Conservation (phyloP, 495 filamentous ascomycete genomes). For the Penicillium ucsense region DNA sequence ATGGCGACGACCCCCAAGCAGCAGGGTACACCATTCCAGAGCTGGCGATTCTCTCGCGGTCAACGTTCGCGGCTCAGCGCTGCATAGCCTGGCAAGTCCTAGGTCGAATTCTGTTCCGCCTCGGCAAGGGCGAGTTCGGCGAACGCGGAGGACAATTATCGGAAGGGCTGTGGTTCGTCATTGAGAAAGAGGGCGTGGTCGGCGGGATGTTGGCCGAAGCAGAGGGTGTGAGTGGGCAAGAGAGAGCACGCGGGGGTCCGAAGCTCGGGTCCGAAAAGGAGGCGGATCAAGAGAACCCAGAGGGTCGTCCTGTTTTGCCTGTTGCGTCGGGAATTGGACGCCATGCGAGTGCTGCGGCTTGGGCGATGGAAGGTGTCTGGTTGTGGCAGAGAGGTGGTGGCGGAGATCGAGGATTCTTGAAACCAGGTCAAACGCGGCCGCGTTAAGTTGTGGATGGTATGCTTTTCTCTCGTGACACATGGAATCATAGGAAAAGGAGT, state of each 20-base stretch:
- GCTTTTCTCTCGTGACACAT: not conserved
- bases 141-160: conserved; percentile 45
- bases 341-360: conserved; percentile 59
- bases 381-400: conserved; percentile 75
- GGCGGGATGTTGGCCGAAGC: conserved; percentile 63
- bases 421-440: conserved; percentile 25
- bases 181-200: conserved; percentile 69
- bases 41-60: conserved; percentile 72
- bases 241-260: not conserved
- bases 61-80: conserved; percentile 71
- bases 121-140: conserved; percentile 75
- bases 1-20: conserved; percentile 84
- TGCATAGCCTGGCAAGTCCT: conserved; percentile 89
- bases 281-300: conserved; percentile 7
- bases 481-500: not conserved
- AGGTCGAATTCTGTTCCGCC: conserved; percentile 71
- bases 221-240: conserved; percentile 24
- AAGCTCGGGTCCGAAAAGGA: not conserved
- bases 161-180: conserved; percentile 61
- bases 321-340: conserved; percentile 28
- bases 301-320: conserved; percentile 1
- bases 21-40: conserved; percentile 92
- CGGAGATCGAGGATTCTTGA: conserved; percentile 35
- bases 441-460: conserved; percentile 6
- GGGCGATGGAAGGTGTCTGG: conserved; percentile 89